Conservation (phyloP, 805 yeast species). For the Ogataea thermomethanolica region DNA sequence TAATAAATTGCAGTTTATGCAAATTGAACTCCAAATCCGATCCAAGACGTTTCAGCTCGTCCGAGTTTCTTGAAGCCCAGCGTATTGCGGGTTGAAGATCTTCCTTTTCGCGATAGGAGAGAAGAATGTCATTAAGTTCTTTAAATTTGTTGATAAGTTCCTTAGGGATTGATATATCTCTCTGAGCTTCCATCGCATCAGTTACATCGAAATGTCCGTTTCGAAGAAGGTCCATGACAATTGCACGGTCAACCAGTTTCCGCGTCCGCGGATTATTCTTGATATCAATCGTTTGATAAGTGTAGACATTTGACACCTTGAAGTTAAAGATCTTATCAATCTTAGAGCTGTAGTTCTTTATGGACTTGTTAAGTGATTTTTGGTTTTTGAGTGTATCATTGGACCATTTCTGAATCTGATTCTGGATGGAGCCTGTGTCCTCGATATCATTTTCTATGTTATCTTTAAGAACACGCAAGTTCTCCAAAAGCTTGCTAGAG, state of each 20-base stretch:
- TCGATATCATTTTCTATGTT: slow-evolving; percentile 18
- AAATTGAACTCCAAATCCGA: slow-evolving; percentile 44
- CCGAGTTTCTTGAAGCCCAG: slow-evolving; percentile 40
- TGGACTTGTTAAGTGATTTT: slow-evolving; percentile 23
- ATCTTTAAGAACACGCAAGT: slow-evolving; percentile 24
- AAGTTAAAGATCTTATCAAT: slow-evolving; percentile 28
- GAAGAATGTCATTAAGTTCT: slow-evolving; percentile 41
- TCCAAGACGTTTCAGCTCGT: slow-evolving; percentile 31
- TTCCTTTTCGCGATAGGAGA: slow-evolving; percentile 32
- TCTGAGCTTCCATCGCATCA: slow-evolving; percentile 29
- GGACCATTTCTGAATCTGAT: slow-evolving; percentile 18
- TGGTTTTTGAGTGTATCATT: slow-evolving; percentile 33
- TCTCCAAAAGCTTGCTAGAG: slow-evolving; percentile 27
- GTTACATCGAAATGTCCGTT: slow-evolving; percentile 29
- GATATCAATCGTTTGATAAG: slow-evolving; percentile 22
- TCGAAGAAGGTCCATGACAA: slow-evolving; percentile 32
- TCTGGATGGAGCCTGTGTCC: slow-evolving; percentile 14
- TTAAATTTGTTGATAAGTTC: slow-evolving; percentile 36
- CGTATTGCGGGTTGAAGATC: slow-evolving; percentile 44
- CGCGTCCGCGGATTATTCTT: slow-evolving; percentile 5
- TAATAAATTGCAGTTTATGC: slow-evolving; percentile 41
- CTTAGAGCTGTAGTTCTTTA: slow-evolving; percentile 26
- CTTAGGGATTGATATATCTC: slow-evolving; percentile 25
- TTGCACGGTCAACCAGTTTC: slow-evolving; percentile 26
- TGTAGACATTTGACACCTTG: slow-evolving; percentile 26